Evolutionary conservation across 148 eudicot species (phyloP).

Genomic region (Camellia sinensis): DNA sequence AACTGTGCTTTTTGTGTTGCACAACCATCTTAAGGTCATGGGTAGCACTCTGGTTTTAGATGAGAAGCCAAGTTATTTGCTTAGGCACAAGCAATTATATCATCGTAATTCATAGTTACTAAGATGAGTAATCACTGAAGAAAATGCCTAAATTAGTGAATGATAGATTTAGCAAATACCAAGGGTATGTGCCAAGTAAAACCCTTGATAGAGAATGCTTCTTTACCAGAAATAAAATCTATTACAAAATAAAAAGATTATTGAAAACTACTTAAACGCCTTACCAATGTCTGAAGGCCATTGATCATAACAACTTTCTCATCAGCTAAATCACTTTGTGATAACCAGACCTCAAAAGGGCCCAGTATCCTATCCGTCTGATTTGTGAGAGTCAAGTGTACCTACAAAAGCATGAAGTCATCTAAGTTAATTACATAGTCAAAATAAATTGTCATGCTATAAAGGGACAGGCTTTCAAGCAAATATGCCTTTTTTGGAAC

Average conservation of each 20-base stretch:
- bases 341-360: slow-evolving; percentile 83
- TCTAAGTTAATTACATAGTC: neutral
- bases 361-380: slow-evolving; percentile 82
- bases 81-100: neutral
- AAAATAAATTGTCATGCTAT: neutral
- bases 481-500: neutral
- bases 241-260: neutral
- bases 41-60: neutral
- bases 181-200: neutral
- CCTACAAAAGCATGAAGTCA: slow-evolving; percentile 40
- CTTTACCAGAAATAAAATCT: neutral
- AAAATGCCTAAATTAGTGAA: neutral
- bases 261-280: slow-evolving; percentile 11
- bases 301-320: slow-evolving; percentile 82
- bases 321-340: slow-evolving; percentile 56
- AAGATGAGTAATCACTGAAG: neutral
- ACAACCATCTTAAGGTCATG: neutral
- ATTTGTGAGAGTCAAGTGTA: slow-evolving; percentile 67
- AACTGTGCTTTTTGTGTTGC: neutral
- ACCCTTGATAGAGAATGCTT: neutral
- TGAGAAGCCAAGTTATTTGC: neutral
- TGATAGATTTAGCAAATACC: neutral
- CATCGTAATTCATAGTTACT: neutral
- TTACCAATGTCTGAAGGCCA: slow-evolving; percentile 83
- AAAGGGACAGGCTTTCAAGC: neutral